Evolutionary conservation across 352 stramenopile species (phyloP).

Genomic region (Phytopythium chamaehyphon): DNA sequence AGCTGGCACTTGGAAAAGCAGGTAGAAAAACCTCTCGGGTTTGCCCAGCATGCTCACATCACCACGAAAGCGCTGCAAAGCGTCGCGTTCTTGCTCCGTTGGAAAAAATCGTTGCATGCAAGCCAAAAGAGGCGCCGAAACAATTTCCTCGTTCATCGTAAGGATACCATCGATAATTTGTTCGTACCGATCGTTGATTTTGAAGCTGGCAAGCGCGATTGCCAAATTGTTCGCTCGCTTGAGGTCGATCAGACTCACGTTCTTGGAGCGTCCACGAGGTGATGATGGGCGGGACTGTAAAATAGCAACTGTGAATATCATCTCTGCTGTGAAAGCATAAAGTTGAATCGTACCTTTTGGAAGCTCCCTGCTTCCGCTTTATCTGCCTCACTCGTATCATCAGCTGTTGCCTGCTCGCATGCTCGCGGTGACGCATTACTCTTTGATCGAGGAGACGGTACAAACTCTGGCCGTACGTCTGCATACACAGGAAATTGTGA

Average conservation of each 20-base stretch:
- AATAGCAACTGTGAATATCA: constrained; percentile 1
- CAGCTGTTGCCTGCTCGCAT: constrained; percentile 14
- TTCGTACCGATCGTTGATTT: constrained; percentile 65
- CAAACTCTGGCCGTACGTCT: constrained; percentile 46
- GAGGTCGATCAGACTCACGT: constrained; percentile 68
- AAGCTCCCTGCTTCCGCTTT: constrained; percentile 26
- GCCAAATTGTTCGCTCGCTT: constrained; percentile 81
- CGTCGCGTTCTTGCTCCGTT: constrained; percentile 52
- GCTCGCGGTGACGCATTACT: constrained; percentile 21
- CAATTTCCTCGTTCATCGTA: constrained; percentile 47
- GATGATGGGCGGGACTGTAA: constrained; percentile 57
- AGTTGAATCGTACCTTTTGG: constrained; percentile 43
- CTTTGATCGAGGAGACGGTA: constrained; percentile 45
- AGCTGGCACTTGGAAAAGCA: constrained; percentile 52
- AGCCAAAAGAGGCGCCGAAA: constrained; percentile 55
- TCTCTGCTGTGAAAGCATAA: too few species aligned
- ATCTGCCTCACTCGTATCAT: constrained; percentile 1
- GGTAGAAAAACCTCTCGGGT: constrained; percentile 67
- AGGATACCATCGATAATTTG: constrained; percentile 58
- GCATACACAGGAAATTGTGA: not conserved
- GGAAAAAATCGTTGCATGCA: constrained; percentile 79
- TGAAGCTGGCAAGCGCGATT: constrained; percentile 71
- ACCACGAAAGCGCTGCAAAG: constrained; percentile 38
- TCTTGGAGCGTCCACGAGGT: constrained; percentile 66
- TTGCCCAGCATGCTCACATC: constrained; percentile 49